Base-by-base conservation (phyloP, 2,329 filamentous ascomycete species). In the Venturia oleaginea region DNA sequence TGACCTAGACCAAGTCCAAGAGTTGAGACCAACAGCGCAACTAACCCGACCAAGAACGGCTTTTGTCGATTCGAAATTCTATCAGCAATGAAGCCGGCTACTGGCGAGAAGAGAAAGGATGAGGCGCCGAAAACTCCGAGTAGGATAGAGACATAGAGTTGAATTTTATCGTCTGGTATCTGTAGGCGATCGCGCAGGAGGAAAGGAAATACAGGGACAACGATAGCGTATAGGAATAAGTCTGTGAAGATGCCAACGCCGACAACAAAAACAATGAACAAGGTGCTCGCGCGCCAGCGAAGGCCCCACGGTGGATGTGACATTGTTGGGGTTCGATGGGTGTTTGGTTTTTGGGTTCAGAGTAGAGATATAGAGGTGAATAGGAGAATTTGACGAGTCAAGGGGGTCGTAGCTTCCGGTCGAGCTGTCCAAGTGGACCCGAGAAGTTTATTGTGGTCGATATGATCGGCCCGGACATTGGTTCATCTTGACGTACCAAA, bases 261-360 rank as follows among this genome's bases (percentile, higher is more conserved):
- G 15, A 87, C 82, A 2, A 84, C 86, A 7, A 78, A 72, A 46
- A 85, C 71, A 67, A 86, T 85, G 74, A 87, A 87, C 57, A 79
- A 69, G 2, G 81, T 83, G 62, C 80, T 83, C 13, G 83, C 85
- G n/a, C 85, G 80, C 79, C 81, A 83, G 74, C 72, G 67, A 3
- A 83, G 71, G 10, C 54, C 63, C 37, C 54, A 43, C 24, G 63
- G 62, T 19, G 61, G 24, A n/a, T 61, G 59, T n/a, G 30, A 32
- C 51, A 34, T 57, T 32, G 3, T 57, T 51, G 46, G 46, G 2
- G 22, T 27, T 2, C 11, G 5, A 22, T 11, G 22, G 7, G 22
- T 22, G 22, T 22, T 22, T 13, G 46, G 22, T 3, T 27, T 2
- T 27, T n/a, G n/a, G n/a, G n/a, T n/a, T n/a, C n/a, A n/a, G n/a